These are phyloP conservation scores for Pelargonium myrrhifolium DNA, from an alignment of 441 rosid species.

Conservation along the genomic window DNA sequence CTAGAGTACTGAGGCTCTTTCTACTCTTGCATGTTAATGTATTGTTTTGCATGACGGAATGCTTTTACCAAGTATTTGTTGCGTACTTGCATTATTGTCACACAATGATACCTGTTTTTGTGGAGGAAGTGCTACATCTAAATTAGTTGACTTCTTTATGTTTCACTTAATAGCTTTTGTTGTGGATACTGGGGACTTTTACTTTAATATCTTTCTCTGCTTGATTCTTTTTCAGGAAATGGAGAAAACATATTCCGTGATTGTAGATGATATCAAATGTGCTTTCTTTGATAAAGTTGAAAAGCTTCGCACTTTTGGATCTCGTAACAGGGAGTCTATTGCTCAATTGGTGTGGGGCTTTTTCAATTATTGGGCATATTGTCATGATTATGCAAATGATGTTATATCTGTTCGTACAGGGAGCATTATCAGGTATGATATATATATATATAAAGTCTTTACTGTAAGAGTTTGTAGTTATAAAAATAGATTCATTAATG, in stretches of 20 bases:
- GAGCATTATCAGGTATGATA: conserved; percentile 53
- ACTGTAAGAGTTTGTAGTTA: neutral
- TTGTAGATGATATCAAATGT: conserved; percentile 48
- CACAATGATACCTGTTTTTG: neutral
- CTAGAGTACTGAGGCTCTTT: too few relatives aligned
- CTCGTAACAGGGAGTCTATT: conserved; percentile 60
- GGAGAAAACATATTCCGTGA: conserved; percentile 62
- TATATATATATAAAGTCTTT: neutral
- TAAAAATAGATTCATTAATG: too few relatives aligned
- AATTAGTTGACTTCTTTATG: neutral
- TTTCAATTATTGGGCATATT: conserved; percentile 86
- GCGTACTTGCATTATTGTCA: too few relatives aligned
- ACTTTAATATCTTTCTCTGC: conserved; percentile 4
- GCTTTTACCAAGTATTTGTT: too few relatives aligned
- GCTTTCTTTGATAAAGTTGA: conserved; percentile 72
- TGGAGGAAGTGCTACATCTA: neutral
- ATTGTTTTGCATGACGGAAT: neutral
- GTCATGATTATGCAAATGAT: conserved; percentile 67
- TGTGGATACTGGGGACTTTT: conserved; percentile 6
- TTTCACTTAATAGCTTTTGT: neutral
- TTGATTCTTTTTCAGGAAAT: conserved; percentile 44
- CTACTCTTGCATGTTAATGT: too few relatives aligned
- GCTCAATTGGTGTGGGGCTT: conserved; percentile 78
- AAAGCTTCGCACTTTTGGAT: conserved; percentile 56
- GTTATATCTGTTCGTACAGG: conserved; percentile 81